Evolutionary conservation across 1,139 yeast species (phyloP).

Genomic region (Debaryomyces fabryi): DNA sequence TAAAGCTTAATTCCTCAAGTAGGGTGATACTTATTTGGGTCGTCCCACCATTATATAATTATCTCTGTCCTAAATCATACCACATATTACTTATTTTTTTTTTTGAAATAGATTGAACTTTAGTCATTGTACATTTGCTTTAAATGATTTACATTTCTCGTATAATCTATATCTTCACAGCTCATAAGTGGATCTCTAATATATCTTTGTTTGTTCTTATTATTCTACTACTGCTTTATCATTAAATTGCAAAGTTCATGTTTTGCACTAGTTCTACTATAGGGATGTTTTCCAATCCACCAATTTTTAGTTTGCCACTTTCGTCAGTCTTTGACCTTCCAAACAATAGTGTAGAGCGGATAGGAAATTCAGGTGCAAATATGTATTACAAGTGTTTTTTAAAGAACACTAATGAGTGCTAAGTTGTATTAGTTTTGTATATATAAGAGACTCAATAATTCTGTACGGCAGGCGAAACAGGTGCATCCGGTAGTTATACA

Average conservation of each 20-base stretch:
- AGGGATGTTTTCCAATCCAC: neutral
- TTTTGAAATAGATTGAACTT: neutral
- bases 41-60: neutral
- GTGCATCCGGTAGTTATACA: conserved; percentile 9
- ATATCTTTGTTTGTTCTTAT: neutral
- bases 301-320: neutral
- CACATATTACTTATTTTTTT: neutral
- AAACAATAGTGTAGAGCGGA: too few species aligned
- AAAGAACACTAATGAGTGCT: too few species aligned
- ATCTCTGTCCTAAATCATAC: neutral
- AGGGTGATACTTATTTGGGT: neutral
- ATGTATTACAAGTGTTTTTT: too few species aligned
- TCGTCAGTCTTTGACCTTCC: neutral
- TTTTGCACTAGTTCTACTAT: neutral
- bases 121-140: neutral
- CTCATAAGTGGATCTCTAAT: too few species aligned
- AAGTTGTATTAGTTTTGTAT: too few species aligned
- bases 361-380: too few species aligned
- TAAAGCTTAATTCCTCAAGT: too few species aligned
- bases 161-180: neutral
- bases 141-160: neutral
- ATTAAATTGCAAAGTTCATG: neutral
- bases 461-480: too few species aligned
- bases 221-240: neutral
- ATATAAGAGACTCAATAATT: too few species aligned